These are phyloP conservation scores for Beauveria medogensis DNA, from an alignment of 2,329 filamentous ascomycete genomes.

Conservation along the genomic window DNA sequence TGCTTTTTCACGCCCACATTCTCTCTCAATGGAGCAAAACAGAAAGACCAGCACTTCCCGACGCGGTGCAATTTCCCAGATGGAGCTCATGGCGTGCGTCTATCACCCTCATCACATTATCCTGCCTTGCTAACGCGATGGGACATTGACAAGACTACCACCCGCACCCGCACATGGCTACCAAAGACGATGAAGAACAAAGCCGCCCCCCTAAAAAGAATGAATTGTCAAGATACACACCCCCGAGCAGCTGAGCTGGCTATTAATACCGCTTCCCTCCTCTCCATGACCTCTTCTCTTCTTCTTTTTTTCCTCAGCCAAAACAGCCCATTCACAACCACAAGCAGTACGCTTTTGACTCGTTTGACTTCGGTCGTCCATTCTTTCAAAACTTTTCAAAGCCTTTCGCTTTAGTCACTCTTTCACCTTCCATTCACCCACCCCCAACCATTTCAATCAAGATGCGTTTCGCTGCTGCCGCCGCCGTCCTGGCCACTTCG, in stretches of 20 bases:
- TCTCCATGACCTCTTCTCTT: constrained; percentile 20
- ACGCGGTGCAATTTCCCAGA: constrained; percentile 18
- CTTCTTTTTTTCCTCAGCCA: constrained; percentile 32
- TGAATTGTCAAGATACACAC: not conserved
- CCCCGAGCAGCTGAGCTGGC: constrained; percentile 8
- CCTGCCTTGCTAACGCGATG: not conserved
- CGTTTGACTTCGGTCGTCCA: constrained; percentile 50
- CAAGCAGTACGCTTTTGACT: constrained; percentile 32
- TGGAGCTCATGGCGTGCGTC: constrained; percentile 9
- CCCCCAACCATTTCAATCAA: constrained; percentile 36
- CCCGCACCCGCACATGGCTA: not conserved
- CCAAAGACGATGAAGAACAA: constrained; percentile 3
- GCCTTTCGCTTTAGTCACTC: constrained; percentile 21
- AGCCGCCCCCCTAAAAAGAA: not conserved
- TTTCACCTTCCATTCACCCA: constrained; percentile 23
- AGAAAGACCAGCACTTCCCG: not conserved
- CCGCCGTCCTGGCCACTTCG: constrained; percentile 36
- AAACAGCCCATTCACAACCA: constrained; percentile 31
- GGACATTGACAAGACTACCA: not conserved
- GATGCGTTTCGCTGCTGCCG: constrained; percentile 53
- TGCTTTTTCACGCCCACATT: not conserved
- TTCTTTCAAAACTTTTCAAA: constrained; percentile 36
- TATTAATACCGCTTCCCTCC: constrained; percentile 39
- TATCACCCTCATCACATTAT: not conserved
- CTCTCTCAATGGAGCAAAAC: not conserved